A percentile compares a stretch with the other conserved stretches of the same genome.
Conservation (phyloP, 2,329 filamentous ascomycete genomes). For the Phialemoniopsis sp. region DNA sequence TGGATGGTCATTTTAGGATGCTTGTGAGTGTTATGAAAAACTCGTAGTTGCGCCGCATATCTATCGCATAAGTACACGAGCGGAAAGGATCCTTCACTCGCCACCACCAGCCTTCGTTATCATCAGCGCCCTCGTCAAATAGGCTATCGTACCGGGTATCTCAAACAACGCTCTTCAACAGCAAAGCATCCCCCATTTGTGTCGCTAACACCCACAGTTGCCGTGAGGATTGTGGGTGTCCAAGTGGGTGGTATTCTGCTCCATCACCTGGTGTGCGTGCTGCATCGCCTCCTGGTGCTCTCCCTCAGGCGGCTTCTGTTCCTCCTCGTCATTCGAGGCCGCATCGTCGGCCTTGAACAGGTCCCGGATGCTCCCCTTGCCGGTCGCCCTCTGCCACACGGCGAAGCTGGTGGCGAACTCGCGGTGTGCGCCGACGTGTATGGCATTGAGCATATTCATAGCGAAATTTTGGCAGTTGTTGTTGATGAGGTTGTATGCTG, state of each 20-base stretch:
- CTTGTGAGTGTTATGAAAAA: too few relatives aligned
- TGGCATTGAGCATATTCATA: slow-evolving; percentile 46
- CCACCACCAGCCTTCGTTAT: too few relatives aligned
- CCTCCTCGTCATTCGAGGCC: slow-evolving; percentile 21
- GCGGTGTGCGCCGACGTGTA: slow-evolving; percentile 43
- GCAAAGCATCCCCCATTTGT: too few relatives aligned
- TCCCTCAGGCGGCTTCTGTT: slow-evolving; percentile 14
- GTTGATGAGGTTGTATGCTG: slow-evolving; percentile 53
- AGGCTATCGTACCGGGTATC: too few relatives aligned
- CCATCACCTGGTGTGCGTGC: slow-evolving; percentile 47
- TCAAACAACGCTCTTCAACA: too few relatives aligned
- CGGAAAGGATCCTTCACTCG: too few relatives aligned
- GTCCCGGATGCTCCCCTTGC: slow-evolving; percentile 44
- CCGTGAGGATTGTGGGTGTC: slow-evolving; percentile 25
- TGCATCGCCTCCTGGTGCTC: slow-evolving; percentile 28
- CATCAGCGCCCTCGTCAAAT: too few relatives aligned
- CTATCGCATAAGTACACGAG: too few relatives aligned
- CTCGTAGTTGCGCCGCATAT: too few relatives aligned
- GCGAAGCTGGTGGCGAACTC: slow-evolving; percentile 50
- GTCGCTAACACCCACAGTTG: too few relatives aligned
- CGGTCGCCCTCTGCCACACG: slow-evolving; percentile 47
- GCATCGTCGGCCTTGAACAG: slow-evolving; percentile 34
- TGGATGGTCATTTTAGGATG: too few relatives aligned
- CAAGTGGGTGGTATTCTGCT: slow-evolving; percentile 47
- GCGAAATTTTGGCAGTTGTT: slow-evolving; percentile 60